These are phyloP conservation scores for Arthrobotrys iridis DNA, from an alignment of 2,329 filamentous ascomycete genomes.

Conservation along the genomic window DNA sequence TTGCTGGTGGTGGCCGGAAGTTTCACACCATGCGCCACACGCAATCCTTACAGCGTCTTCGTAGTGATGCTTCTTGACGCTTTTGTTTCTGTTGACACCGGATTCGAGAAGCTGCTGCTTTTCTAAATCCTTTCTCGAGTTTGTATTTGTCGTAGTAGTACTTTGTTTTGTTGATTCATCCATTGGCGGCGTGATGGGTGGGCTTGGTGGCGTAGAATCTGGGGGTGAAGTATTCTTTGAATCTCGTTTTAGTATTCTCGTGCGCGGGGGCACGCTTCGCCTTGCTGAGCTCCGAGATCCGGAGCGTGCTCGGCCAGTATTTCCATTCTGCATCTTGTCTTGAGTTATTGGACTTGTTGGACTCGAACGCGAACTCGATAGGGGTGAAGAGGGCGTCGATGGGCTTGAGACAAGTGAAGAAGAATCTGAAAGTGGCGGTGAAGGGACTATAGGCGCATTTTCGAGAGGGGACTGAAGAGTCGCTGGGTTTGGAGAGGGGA, in stretches of 20 bases:
- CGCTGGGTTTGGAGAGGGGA: constrained; percentile 49
- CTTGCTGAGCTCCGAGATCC: constrained; percentile 42
- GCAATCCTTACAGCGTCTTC: constrained; percentile 53
- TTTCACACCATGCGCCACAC: constrained; percentile 50
- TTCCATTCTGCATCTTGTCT: constrained; percentile 1
- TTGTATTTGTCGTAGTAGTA: neutral
- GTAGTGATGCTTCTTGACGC: constrained; percentile 39
- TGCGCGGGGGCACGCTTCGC: constrained; percentile 40
- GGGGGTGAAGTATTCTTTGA: constrained; percentile 6
- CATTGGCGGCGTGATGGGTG: constrained; percentile 29
- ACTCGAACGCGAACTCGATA: constrained; percentile 11
- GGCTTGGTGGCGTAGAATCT: constrained; percentile 15
- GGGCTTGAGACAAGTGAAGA: constrained; percentile 31
- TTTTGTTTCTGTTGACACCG: constrained; percentile 17
- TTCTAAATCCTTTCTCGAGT: neutral
- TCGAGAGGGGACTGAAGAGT: constrained; percentile 29
- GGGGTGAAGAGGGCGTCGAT: constrained; percentile 20
- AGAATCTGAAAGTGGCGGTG: constrained; percentile 28
- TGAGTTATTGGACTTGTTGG: constrained; percentile 20
- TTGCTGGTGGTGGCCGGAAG: constrained; percentile 9
- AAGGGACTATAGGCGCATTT: constrained; percentile 28
- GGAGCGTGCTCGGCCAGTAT: constrained; percentile 19
- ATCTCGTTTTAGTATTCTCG: constrained; percentile 47
- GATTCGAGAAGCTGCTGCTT: constrained; percentile 8
- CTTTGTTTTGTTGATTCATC: constrained; percentile 3